Conservation (phyloP, 129 eudicot species). For the Flaveria linearis region DNA sequence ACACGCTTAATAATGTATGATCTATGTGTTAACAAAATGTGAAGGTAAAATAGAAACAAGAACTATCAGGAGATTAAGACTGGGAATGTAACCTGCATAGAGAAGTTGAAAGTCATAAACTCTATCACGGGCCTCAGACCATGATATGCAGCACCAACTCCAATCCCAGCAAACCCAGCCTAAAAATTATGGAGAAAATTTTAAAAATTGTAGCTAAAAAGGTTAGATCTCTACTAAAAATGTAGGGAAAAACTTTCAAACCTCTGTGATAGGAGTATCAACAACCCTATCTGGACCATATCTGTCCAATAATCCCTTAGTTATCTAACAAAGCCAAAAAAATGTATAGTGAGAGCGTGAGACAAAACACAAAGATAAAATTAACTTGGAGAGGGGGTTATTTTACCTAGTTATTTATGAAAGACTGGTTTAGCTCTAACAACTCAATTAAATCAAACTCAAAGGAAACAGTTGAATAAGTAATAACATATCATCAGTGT, state of each 20-base stretch:
- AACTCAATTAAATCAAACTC: no score
- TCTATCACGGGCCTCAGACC: constrained; percentile 86
- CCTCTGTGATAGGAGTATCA: constrained; percentile 99
- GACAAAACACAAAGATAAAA: neutral
- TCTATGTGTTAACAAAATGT: neutral
- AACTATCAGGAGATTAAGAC: neutral
- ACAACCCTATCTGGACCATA: constrained; percentile 95
- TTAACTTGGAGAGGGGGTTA: neutral
- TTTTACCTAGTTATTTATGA: neutral
- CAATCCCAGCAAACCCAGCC: constrained; percentile 97
- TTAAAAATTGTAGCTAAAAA: neutral
- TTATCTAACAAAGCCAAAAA: constrained; percentile 44
- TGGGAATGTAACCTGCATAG: constrained; percentile 73
- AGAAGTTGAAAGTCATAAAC: constrained; percentile 95
- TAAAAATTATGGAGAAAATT: constrained; percentile 6
- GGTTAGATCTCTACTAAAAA: neutral
- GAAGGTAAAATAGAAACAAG: neutral
- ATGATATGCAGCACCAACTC: constrained; percentile 96
- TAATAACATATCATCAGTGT: neutral
- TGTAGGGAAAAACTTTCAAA: constrained; percentile 25
- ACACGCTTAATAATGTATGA: neutral
- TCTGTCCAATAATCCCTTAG: constrained; percentile 87
- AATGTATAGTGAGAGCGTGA: neutral
- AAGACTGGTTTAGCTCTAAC: neutral
- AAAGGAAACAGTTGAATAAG: neutral